Percentiles rank a stretch among this genome's conserved stretches.
Evolutionary conservation across 805 yeast genomes (phyloP).

Genomic region (Blastobotrys parvus): DNA sequence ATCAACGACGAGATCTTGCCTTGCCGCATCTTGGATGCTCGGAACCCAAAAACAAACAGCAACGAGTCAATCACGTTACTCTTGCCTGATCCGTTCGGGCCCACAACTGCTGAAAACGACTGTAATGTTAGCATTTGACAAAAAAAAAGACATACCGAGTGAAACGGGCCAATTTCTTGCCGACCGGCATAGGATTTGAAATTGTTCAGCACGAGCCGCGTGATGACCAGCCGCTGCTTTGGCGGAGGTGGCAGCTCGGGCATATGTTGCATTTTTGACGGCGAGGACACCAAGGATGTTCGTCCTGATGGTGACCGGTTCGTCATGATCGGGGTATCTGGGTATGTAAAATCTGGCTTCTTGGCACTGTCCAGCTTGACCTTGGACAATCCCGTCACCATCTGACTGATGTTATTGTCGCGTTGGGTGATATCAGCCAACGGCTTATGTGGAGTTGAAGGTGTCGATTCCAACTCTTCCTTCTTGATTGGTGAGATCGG

Average conservation of each 20-base stretch:
- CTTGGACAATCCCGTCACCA: slow-evolving; percentile 1
- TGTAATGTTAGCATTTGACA: slow-evolving; percentile 25
- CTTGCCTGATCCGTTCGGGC: slow-evolving; percentile 98
- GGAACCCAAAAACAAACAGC: slow-evolving; percentile 92
- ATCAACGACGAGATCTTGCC: slow-evolving; percentile 86
- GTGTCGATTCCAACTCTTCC: too few species aligned
- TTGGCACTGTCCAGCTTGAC: slow-evolving; percentile 2
- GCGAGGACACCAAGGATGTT: background rate
- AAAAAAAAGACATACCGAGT: slow-evolving; percentile 30
- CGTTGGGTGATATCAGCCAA: slow-evolving; percentile 3
- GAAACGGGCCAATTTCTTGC: slow-evolving; percentile 91
- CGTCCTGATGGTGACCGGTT: background rate
- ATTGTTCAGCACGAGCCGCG: slow-evolving; percentile 63
- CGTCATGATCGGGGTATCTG: background rate
- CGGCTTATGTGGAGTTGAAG: background rate
- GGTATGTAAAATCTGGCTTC: background rate
- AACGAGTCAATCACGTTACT: slow-evolving; percentile 96
- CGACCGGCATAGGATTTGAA: slow-evolving; percentile 94
- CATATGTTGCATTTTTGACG: slow-evolving; percentile 1
- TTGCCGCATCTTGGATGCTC: slow-evolving; percentile 96
- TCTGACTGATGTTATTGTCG: background rate
- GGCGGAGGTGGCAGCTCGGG: slow-evolving; percentile 8
- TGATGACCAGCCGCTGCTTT: slow-evolving; percentile 55
- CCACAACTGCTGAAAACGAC: slow-evolving; percentile 94
- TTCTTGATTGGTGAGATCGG: slow-evolving; percentile 9